phyloP scores from a whole-genome alignment of 495 filamentous ascomycete species.

The Daldinia childiae region DNA sequence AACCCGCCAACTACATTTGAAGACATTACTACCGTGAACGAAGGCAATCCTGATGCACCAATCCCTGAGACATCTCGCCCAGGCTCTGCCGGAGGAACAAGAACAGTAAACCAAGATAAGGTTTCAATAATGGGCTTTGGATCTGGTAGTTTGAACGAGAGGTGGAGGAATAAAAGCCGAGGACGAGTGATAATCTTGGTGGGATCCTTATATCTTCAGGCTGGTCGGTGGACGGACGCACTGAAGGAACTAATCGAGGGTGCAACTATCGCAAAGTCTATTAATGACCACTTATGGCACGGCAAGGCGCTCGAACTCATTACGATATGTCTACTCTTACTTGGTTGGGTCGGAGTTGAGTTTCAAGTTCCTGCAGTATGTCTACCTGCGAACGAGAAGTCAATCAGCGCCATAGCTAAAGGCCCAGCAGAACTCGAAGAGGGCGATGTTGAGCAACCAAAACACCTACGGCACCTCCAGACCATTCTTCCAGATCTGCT shows the following conservation, averaged over 20 bases:
- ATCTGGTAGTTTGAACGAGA: slow-evolving; percentile 73
- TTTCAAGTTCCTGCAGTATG: slow-evolving; percentile 76
- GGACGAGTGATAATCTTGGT: slow-evolving; percentile 82
- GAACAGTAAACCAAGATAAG: slow-evolving; percentile 73
- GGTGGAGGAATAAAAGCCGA: slow-evolving; percentile 82
- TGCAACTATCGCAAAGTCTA: slow-evolving; percentile 76
- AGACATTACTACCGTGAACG: slow-evolving; percentile 65
- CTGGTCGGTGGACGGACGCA: slow-evolving; percentile 90
- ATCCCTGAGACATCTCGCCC: slow-evolving; percentile 51
- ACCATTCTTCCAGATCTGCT: slow-evolving; percentile 64
- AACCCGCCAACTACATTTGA: slow-evolving; percentile 77
- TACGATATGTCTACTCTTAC: slow-evolving; percentile 80
- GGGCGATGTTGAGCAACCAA: slow-evolving; percentile 52
- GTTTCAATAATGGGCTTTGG: slow-evolving; percentile 88
- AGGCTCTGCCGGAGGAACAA: slow-evolving; percentile 48
- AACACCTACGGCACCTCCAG: slow-evolving; percentile 56
- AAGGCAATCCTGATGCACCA: slow-evolving; percentile 38
- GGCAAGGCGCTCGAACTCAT: slow-evolving; percentile 93
- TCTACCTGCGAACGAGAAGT: slow-evolving; percentile 58
- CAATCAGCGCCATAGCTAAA: slow-evolving; percentile 55
- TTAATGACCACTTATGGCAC: slow-evolving; percentile 95
- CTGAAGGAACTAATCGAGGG: slow-evolving; percentile 85
- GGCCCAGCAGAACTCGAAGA: slow-evolving; percentile 57
- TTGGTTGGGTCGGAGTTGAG: slow-evolving; percentile 85
- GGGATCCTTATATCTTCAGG: slow-evolving; percentile 85